These are phyloP conservation scores for Cryptococcus sp. DNA, from an alignment of 1,284 basidiomycete species.

Conservation along the genomic window DNA sequence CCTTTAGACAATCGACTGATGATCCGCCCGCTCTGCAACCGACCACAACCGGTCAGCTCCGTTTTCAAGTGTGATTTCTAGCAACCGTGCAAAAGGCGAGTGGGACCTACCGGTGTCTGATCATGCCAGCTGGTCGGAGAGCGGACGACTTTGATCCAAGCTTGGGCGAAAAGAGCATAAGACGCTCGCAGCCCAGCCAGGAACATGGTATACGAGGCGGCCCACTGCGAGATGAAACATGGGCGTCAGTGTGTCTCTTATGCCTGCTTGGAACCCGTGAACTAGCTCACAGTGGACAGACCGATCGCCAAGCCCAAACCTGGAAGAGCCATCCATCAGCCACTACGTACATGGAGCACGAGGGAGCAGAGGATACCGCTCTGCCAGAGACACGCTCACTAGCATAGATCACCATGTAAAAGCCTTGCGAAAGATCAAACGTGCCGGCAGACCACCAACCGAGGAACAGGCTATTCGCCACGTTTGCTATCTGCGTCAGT, in stretches of 20 bases:
- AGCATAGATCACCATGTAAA: constrained; percentile 42
- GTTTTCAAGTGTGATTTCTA: constrained; percentile 9
- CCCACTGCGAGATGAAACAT: constrained; percentile 15
- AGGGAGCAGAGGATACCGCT: too few relatives aligned
- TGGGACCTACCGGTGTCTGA: constrained; percentile 24
- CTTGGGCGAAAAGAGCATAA: constrained; percentile 27
- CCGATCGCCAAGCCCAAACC: constrained; percentile 20
- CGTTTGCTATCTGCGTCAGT: constrained; percentile 28
- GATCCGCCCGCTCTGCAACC: constrained; percentile 58
- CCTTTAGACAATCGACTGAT: constrained; percentile 62
- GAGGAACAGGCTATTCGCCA: constrained; percentile 36
- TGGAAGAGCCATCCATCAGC: neutral
- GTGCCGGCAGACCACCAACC: constrained; percentile 39
- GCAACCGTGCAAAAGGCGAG: neutral
- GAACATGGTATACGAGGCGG: constrained; percentile 22
- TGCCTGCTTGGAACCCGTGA: neutral
- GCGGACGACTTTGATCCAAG: constrained; percentile 27
- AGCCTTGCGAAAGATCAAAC: constrained; percentile 32
- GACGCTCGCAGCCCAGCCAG: constrained; percentile 29
- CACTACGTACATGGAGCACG: too few relatives aligned
- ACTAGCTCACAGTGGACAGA: constrained; percentile 17
- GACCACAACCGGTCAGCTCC: constrained; percentile 2
- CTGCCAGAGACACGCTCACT: constrained; percentile 10
- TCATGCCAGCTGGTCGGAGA: constrained; percentile 34
- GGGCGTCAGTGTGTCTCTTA: neutral